Evolutionary conservation across 2,329 filamentous ascomycete species (phyloP).

Genomic region (Penicillium oxalicum): DNA sequence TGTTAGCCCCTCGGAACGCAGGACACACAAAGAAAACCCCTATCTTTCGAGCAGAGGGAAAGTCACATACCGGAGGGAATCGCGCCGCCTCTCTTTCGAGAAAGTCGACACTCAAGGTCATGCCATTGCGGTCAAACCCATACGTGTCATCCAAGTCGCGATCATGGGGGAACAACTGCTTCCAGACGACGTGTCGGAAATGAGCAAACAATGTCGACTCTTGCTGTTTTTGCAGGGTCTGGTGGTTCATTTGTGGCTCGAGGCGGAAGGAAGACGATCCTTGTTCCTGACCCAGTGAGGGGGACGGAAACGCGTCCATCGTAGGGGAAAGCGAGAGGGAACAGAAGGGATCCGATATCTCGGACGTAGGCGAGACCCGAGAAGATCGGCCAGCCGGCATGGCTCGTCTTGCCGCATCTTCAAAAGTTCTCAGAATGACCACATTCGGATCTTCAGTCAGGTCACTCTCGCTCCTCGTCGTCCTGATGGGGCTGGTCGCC

Average conservation of each 20-base stretch:
- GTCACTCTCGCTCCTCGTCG: constrained; percentile 17
- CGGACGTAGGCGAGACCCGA: constrained; percentile 32
- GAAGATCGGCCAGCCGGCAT: constrained; percentile 27
- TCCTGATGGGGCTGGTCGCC: constrained; percentile 25
- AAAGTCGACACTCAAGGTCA: constrained; percentile 35
- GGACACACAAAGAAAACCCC: background rate
- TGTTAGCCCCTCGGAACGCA: constrained; percentile 1
- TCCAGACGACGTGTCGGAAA: constrained; percentile 39
- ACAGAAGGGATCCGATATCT: constrained; percentile 24
- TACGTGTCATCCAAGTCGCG: constrained; percentile 16
- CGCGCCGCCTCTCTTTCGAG: constrained; percentile 44
- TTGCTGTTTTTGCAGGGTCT: constrained; percentile 22
- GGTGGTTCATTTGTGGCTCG: constrained; percentile 16
- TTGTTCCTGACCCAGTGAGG: constrained; percentile 20
- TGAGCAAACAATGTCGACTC: constrained; percentile 34
- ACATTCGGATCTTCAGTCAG: constrained; percentile 42
- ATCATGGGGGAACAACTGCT: constrained; percentile 32
- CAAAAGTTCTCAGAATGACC: constrained; percentile 47
- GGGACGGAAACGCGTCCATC: constrained; percentile 20
- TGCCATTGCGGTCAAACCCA: constrained; percentile 13
- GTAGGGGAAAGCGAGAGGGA: constrained; percentile 23
- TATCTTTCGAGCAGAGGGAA: too few species aligned
- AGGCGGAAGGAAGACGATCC: constrained; percentile 11
- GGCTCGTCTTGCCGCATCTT: constrained; percentile 38
- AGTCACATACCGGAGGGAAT: constrained; percentile 47